Evolutionary conservation across 257 asterid species (phyloP).

Genomic region (Lycium ferocissimum): DNA sequence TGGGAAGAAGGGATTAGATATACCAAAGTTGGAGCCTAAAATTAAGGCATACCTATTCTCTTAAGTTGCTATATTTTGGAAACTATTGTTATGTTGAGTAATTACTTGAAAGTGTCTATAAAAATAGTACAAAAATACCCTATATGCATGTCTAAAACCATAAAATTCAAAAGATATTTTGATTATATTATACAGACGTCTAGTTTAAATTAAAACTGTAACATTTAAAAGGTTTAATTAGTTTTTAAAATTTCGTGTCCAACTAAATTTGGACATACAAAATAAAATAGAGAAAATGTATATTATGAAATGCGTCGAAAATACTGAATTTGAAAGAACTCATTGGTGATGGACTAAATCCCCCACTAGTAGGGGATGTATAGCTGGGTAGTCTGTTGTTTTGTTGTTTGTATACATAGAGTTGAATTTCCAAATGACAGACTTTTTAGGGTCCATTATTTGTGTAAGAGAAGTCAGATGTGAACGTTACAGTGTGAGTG

Average conservation of each 20-base stretch:
- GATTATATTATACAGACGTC: not conserved
- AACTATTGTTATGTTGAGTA: too few relatives aligned
- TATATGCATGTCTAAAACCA: too few relatives aligned
- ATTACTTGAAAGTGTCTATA: too few relatives aligned
- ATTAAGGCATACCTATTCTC: too few relatives aligned
- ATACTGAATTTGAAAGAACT: not conserved
- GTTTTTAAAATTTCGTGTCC: not conserved
- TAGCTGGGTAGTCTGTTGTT: constrained; percentile 43
- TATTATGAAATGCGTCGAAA: not conserved
- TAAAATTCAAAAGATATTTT: not conserved
- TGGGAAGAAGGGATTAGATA: too few relatives aligned
- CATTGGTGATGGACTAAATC: not conserved
- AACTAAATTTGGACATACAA: too few relatives aligned
- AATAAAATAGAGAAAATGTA: not conserved
- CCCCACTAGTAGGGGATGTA: not conserved
- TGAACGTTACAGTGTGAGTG: constrained; percentile 45
- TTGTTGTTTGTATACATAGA: constrained; percentile 38
- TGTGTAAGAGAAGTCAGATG: constrained; percentile 34
- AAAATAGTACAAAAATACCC: not conserved
- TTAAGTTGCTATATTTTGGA: too few relatives aligned
- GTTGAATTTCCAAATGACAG: not conserved
- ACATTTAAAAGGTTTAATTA: not conserved
- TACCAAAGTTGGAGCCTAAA: too few relatives aligned
- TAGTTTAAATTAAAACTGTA: not conserved
- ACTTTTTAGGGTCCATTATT: constrained; percentile 20